A percentile compares a stretch with the other conserved stretches of the same genome.
These are phyloP conservation scores for Entrophospora sp. DNA, from an alignment of 192 early-diverging fungal genomes.

Conservation along the genomic window DNA sequence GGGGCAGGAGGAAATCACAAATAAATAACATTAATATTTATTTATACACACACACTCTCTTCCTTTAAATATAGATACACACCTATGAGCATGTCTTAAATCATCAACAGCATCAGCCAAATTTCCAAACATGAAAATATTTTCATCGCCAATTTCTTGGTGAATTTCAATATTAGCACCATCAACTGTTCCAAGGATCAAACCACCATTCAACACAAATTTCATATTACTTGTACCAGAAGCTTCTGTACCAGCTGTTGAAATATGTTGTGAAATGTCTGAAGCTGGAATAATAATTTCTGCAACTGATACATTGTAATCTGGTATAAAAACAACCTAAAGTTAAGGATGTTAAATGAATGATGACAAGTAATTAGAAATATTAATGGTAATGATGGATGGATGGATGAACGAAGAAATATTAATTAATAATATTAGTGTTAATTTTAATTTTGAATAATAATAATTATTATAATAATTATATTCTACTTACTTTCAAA, in stretches of 20 bases:
- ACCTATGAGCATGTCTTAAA: constrained; percentile 81
- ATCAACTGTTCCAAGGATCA: constrained; percentile 96
- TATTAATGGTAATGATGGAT: too few relatives aligned
- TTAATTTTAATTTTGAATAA: background rate
- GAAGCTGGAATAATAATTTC: constrained; percentile 95
- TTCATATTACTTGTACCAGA: constrained; percentile 99
- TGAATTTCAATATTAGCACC: constrained; percentile 99
- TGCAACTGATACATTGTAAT: constrained; percentile 97
- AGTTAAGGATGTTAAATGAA: background rate
- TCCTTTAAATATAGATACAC: background rate
- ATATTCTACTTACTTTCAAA: constrained; percentile 50
- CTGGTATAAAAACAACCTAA: constrained; percentile 87
- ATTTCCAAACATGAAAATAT: constrained; percentile 97
- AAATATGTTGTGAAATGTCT: constrained; percentile 99
- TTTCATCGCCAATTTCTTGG: constrained; percentile 93
- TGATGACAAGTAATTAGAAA: background rate
- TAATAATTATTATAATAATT: background rate
- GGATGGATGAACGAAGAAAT: too few relatives aligned
- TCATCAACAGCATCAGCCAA: constrained; percentile 89
- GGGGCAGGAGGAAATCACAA: background rate
- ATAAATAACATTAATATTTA: background rate
- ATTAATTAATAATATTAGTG: background rate
- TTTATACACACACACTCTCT: background rate
- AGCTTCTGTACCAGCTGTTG: constrained; percentile 97
- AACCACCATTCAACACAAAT: constrained; percentile 97